These are phyloP conservation scores for Saraca asoca DNA, from an alignment of 331 rosid species.

Conservation along the genomic window DNA sequence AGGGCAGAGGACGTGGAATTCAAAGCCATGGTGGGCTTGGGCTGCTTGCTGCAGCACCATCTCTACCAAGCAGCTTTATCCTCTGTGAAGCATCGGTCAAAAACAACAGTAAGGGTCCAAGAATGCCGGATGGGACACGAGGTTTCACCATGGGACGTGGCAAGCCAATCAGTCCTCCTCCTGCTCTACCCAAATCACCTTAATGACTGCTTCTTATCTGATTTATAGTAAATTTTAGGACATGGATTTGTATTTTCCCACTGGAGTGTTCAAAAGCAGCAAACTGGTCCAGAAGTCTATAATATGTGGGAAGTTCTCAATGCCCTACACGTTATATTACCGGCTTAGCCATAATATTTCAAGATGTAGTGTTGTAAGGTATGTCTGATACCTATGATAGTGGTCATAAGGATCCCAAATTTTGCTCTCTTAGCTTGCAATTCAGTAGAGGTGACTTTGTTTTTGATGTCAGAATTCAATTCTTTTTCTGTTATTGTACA, in stretches of 20 bases:
- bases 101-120: slow-evolving; percentile 65
- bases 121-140: slow-evolving; percentile 98
- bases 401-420: not conserved
- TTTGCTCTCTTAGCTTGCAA: slow-evolving; percentile 34
- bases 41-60: slow-evolving; percentile 53
- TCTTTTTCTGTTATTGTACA: slow-evolving; percentile 28
- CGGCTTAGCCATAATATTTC: slow-evolving; percentile 38
- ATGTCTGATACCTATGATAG: slow-evolving; percentile 23
- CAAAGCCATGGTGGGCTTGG: slow-evolving; percentile 59
- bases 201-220: slow-evolving; percentile 33
- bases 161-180: slow-evolving; percentile 50
- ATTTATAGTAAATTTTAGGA: slow-evolving; percentile 29
- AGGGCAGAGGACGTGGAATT: slow-evolving; percentile 54
- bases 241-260: slow-evolving; percentile 36
- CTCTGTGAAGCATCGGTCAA: slow-evolving; percentile 55
- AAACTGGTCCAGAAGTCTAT: slow-evolving; percentile 23
- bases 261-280: slow-evolving; percentile 9
- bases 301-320: slow-evolving; percentile 20
- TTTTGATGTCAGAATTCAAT: slow-evolving; percentile 14
- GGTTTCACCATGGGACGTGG: slow-evolving; percentile 97
- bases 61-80: slow-evolving; percentile 45
- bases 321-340: slow-evolving; percentile 35
- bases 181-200: slow-evolving; percentile 37
- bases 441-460: slow-evolving; percentile 11
- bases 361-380: slow-evolving; percentile 42